phyloP scores from a whole-genome alignment of 495 filamentous ascomycete genomes.

The Podospora tetraspora region DNA sequence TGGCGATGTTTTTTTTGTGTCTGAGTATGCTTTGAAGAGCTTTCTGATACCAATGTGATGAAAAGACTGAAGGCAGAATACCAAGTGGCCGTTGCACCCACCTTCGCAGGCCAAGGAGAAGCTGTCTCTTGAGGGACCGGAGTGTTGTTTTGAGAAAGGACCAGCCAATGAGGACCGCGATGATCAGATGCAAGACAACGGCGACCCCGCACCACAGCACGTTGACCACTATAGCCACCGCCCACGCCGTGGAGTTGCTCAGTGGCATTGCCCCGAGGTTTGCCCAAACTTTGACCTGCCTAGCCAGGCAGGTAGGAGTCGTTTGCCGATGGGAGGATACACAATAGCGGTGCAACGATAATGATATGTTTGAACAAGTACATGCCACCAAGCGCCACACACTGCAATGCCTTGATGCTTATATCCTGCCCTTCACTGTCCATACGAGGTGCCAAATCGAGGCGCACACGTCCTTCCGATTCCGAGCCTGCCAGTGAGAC shows the following conservation, averaged over 20 bases:
- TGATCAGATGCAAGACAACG: background rate
- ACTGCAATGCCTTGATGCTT: background rate
- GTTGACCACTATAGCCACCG: background rate
- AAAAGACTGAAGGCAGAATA: background rate
- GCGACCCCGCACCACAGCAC: background rate
- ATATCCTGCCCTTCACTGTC: background rate
- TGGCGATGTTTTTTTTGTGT: constrained; percentile 24
- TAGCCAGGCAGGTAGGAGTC: background rate
- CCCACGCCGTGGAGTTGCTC: background rate
- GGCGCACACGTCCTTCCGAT: background rate
- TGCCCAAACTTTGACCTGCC: background rate
- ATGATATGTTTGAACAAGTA: too few species aligned
- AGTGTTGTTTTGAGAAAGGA: background rate
- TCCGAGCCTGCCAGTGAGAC: background rate
- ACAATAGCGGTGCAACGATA: background rate
- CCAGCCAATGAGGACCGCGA: background rate
- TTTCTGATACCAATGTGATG: background rate
- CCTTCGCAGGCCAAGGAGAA: background rate
- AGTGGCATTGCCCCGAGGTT: background rate
- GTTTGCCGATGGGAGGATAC: background rate
- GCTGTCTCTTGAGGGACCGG: background rate
- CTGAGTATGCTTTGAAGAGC: background rate
- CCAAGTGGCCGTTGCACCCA: background rate
- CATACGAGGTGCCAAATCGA: background rate
- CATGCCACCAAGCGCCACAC: background rate